Base-by-base conservation (phyloP, 768 basidiomycete genomes). In the Suillus sp. region DNA sequence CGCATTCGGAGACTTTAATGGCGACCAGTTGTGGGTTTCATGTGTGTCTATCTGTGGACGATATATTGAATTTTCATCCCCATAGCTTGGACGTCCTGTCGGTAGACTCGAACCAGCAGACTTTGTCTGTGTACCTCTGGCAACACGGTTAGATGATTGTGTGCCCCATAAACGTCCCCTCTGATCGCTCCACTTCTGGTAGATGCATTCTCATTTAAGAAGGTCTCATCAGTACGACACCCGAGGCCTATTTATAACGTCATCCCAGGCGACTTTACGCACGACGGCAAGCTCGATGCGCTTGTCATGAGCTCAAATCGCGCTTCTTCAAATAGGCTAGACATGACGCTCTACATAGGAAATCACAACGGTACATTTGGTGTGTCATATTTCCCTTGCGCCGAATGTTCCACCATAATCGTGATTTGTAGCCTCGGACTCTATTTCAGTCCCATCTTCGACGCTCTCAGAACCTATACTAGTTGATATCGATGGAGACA, bases 1-100 rank as follows among this genome's bases (percentile, higher is more conserved):
- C 64, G 96, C 95, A 9, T 92, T 93, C 69, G 97, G 95, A 37
- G 96, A 99, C 78, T 96, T 96, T 75, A 88, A 98, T 74, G 95
- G 93, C 5, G 95, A 99, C 75, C 95, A 98, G 74, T 91, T 92
- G 95, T 97, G 73, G 72, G 92, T 78, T 22, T 63, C 5, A 11
- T 25, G 13, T 34, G 40, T 53, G 45, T 35, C 11, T 8, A 14
- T 37, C 55, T 45, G 32, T 37, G 18, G 34, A 51, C 61, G 30
- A 47, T 45, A 27, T 47, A 22, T 34, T 35, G 35, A 54, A 59
- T 57, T 57, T 50, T 35, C 32, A 45, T 51, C 37, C 8, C 45
- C 22, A 30, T 69, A 97, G 95, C 68, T 73, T 93, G 65, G 96
- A 99, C 76, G 77, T 95, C 4, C 78, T 98, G 50, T 81, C 85